Base-by-base conservation (phyloP, 139 green algal species). In the Chlamydomonas asymmetrica region DNA sequence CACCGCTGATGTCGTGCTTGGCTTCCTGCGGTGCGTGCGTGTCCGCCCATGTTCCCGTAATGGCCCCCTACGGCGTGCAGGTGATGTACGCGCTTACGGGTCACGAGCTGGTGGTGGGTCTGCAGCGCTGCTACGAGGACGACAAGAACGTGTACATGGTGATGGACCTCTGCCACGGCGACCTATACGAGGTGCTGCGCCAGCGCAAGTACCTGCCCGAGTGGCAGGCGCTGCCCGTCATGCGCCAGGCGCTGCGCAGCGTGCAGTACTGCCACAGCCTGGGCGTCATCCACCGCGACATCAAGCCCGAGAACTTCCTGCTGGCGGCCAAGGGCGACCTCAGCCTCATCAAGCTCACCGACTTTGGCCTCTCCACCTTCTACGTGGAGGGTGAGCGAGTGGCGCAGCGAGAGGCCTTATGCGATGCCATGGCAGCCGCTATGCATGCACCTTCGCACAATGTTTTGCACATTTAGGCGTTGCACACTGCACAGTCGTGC, bases 161-260 rank as follows among this genome's bases (percentile, higher is more conserved):
- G 34, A 95, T 97, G 91, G 92, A 97, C 75, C 80, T 98, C 27
- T 97, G 92, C 85, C 87, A 83, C 16, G 95, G 95, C 2, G 95
- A 98, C 85, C 88, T 98, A 41, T 98, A 98, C 74, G 95, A 98
- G 72, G 75, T 74, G 63, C 62, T 75, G 0, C 62, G 70, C 10
- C 70, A 72, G 10, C 35, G 27, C 70, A 76, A 68, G 70, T 76
- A 68, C 70, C 64, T 85, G 32, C 32, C 31, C 1, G 80, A 85
- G 65, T 38, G 56, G 27, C 70, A 79, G 34, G 80, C 56, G 35
- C 69, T 45, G 70, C 80, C 64, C 63, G 71, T 71, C 22, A 76
- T 76, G 70, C 45, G 67, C 56, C 70, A 56, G 70, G 70, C 70
- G 23, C 62, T 85, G 32, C 62, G 68, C 34, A 29, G 68, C 50